Evolutionary conservation across 2,329 filamentous ascomycete species (phyloP).

Genomic region (Exophiala phaeomuriformis): DNA sequence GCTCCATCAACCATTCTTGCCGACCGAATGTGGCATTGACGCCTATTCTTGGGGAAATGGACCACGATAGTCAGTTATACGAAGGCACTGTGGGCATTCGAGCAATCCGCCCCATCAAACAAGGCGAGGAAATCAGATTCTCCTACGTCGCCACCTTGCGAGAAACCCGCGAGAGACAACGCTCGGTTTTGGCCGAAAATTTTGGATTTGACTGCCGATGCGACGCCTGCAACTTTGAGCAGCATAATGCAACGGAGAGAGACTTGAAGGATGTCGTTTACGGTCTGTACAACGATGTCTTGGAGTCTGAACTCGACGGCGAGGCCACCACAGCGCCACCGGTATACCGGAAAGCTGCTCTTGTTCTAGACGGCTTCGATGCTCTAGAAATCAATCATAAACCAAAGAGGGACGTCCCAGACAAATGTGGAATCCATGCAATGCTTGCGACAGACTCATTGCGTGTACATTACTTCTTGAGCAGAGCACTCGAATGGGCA

Average conservation of each 20-base stretch:
- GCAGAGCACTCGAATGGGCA: background rate
- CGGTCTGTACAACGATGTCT: background rate
- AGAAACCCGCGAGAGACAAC: conserved; percentile 7
- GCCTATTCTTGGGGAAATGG: background rate
- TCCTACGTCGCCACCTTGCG: conserved; percentile 19
- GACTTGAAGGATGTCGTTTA: conserved; percentile 4
- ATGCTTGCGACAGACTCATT: background rate
- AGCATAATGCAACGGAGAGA: background rate
- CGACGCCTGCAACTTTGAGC: conserved; percentile 18
- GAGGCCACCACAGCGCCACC: background rate
- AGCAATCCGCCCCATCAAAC: conserved; percentile 17
- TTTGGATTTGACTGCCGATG: conserved; percentile 29
- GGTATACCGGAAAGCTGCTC: background rate
- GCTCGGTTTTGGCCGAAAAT: conserved; percentile 5
- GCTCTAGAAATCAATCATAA: conserved; percentile 1
- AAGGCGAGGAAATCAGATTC: conserved; percentile 29
- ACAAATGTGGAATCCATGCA: background rate
- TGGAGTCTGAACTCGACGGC: background rate
- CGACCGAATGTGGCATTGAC: background rate
- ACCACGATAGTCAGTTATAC: background rate
- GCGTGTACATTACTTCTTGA: conserved; percentile 1
- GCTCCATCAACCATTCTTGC: background rate
- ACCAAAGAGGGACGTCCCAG: background rate
- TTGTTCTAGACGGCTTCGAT: conserved; percentile 5
- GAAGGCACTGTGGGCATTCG: background rate